phyloP scores from a whole-genome alignment of 139 green algal genomes.

The Deuterostichococcus epilithicus region DNA sequence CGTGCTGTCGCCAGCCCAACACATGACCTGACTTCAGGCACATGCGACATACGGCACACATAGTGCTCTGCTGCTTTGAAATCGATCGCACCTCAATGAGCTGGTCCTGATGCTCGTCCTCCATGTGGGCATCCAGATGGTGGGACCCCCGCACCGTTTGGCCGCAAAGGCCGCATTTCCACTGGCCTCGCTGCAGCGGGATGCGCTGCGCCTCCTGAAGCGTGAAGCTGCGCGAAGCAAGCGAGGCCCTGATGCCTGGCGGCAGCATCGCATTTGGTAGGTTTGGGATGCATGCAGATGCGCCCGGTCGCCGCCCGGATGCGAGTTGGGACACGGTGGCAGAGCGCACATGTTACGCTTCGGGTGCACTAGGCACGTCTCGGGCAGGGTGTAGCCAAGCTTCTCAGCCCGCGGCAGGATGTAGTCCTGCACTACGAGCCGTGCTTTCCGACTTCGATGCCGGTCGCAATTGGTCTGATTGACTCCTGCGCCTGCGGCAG shows the following conservation, averaged over 20 bases:
- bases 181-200: slow-evolving; percentile 1
- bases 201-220: slow-evolving; percentile 6
- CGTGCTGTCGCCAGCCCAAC: too few species aligned
- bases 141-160: slow-evolving; percentile 2
- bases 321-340: neutral
- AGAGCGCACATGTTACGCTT: neutral
- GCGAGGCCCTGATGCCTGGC: too few species aligned
- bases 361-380: neutral
- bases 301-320: too few species aligned
- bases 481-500: neutral
- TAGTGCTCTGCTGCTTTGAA: too few species aligned
- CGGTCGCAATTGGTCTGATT: neutral
- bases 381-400: neutral
- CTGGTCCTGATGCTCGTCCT: slow-evolving; percentile 12
- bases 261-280: neutral
- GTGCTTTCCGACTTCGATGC: neutral
- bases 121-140: slow-evolving; percentile 17
- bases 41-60: too few species aligned
- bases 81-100: slow-evolving; percentile 19
- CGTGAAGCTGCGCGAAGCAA: slow-evolving; percentile 4
- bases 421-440: neutral
- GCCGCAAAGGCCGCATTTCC: slow-evolving; percentile 14
- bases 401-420: neutral
- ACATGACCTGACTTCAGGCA: neutral
- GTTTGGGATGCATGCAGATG: neutral